Evolutionary conservation across 78 protist species (phyloP), one percentile per base, ranked within the genome.

Genomic region (Guillardia theta): DNA sequence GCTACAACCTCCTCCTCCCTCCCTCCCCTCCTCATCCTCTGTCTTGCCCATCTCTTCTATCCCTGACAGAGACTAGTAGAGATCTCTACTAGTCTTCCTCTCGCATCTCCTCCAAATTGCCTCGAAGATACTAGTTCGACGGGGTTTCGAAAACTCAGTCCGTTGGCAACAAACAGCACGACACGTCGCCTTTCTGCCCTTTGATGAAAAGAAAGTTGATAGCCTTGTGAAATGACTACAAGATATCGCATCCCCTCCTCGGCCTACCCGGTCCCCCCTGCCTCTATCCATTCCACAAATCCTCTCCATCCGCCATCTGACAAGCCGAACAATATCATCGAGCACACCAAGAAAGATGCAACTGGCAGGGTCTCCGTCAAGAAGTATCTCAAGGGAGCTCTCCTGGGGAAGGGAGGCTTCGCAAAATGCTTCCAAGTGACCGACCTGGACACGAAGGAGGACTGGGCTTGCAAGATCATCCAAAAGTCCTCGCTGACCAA

Each of bases 391-490:
- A 21, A 37, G 5, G 92, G 92, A 8, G 39, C 33, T 53, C 58
- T 87, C n/a, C 92, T 87, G 0, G 92, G 92, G 10, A 87, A 87
- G 92, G 99, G 99, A 24, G 99, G 99, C 4, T 99, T 99, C 78
- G 99, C 99, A 0, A 94, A 92, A 76, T 96, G 97, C 64, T 99
- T 95, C 88, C 93, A 96, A 92, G 70, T 98, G 93, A 64, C 94
- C 0, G 98, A 97, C 50, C 0, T 88, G 39, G 96, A 70, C 30
- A 97, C 97, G 1, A 94, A 95, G 33, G 30, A 54, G 62, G 48
- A 94, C 41, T 95, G 94, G 44, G 99, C 99, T 4, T 96, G 97
- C 19, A 99, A 99, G 95, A 94, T 97, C 18, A 96, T 98, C 4
- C 94, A 93, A 54, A 98, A 98, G 88, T 36, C 95, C 4, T 48